phyloP scores from a whole-genome alignment of 176 grass and related monocot genomes.

The Zoysia japonica region DNA sequence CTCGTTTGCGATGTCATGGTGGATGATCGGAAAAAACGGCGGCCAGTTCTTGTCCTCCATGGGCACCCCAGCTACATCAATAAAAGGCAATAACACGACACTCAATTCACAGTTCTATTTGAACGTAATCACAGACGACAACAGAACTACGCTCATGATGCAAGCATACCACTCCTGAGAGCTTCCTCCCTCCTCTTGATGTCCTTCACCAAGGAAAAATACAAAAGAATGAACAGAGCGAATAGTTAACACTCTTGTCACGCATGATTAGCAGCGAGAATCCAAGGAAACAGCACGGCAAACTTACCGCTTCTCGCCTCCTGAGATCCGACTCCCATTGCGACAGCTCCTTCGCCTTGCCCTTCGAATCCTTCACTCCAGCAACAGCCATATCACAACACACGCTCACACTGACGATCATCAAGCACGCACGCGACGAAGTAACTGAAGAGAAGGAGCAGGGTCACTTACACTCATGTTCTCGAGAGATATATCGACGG shows the following conservation, averaged over 20 bases:
- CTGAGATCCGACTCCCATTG: slow-evolving; percentile 80
- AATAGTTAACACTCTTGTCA: neutral
- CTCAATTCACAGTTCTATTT: neutral
- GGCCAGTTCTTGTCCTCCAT: slow-evolving; percentile 91
- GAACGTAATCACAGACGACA: neutral
- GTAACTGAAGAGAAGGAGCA: neutral
- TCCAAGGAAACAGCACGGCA: slow-evolving; percentile 10
- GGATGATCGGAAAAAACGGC: slow-evolving; percentile 82
- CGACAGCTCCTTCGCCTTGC: slow-evolving; percentile 68
- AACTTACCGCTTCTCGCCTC: slow-evolving; percentile 62
- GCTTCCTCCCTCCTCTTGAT: slow-evolving; percentile 80
- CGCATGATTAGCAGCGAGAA: slow-evolving; percentile 7
- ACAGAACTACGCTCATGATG: neutral
- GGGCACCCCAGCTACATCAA: slow-evolving; percentile 55
- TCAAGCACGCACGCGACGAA: neutral
- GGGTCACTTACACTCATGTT: slow-evolving; percentile 60
- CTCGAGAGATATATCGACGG: slow-evolving; percentile 66
- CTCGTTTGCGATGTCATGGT: slow-evolving; percentile 89
- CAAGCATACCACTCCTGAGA: slow-evolving; percentile 55
- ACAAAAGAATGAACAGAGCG: slow-evolving; percentile 2
- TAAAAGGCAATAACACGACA: neutral
- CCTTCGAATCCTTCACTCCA: slow-evolving; percentile 55
- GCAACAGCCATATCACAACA: slow-evolving; percentile 10
- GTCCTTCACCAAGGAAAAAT: slow-evolving; percentile 51
- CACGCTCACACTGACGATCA: neutral